phyloP scores from a whole-genome alignment of 2,329 filamentous ascomycete genomes.

The Fusarium phyllophilum region DNA sequence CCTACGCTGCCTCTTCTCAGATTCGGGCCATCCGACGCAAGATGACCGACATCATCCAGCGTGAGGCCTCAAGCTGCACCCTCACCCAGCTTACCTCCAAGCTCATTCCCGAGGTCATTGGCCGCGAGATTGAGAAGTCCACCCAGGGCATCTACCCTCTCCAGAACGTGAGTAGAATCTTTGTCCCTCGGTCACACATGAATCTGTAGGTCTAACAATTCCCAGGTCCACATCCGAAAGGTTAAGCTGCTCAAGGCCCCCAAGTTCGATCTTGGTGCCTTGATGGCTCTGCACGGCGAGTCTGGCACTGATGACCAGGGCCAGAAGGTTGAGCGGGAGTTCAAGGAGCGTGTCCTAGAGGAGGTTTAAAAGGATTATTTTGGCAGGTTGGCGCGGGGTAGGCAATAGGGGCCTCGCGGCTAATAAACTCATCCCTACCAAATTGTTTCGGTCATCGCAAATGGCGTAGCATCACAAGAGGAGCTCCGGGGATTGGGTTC shows the following conservation, averaged over 20 bases:
- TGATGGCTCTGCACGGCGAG: slow-evolving; percentile 98
- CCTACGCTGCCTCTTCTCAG: slow-evolving; percentile 96
- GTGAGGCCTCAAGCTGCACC: slow-evolving; percentile 93
- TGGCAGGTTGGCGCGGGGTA: slow-evolving; percentile 46
- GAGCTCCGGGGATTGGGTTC: slow-evolving; percentile 54
- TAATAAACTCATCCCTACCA: slow-evolving; percentile 50
- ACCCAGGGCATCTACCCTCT: slow-evolving; percentile 99
- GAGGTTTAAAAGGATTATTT: slow-evolving; percentile 76
- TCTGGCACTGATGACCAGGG: slow-evolving; percentile 94
- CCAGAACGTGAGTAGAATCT: slow-evolving; percentile 80
- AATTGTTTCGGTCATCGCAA: slow-evolving; percentile 56
- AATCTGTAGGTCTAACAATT: slow-evolving; percentile 4
- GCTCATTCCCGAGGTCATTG: slow-evolving; percentile 99
- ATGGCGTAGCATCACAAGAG: slow-evolving; percentile 57
- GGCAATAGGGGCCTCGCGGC: slow-evolving; percentile 47
- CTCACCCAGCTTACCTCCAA: slow-evolving; percentile 97
- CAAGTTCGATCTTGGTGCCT: slow-evolving; percentile 98
- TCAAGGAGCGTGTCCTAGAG: slow-evolving; percentile 97
- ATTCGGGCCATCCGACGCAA: slow-evolving; percentile 98
- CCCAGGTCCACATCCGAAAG: slow-evolving; percentile 98
- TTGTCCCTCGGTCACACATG: neutral
- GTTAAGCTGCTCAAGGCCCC: slow-evolving; percentile 99
- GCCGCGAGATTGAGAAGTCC: slow-evolving; percentile 99
- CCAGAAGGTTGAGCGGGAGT: slow-evolving; percentile 98
- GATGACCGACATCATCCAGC: slow-evolving; percentile 99